Evolutionary conservation across 805 yeast genomes (phyloP).

Genomic region (Ogataea paradorogensis): DNA sequence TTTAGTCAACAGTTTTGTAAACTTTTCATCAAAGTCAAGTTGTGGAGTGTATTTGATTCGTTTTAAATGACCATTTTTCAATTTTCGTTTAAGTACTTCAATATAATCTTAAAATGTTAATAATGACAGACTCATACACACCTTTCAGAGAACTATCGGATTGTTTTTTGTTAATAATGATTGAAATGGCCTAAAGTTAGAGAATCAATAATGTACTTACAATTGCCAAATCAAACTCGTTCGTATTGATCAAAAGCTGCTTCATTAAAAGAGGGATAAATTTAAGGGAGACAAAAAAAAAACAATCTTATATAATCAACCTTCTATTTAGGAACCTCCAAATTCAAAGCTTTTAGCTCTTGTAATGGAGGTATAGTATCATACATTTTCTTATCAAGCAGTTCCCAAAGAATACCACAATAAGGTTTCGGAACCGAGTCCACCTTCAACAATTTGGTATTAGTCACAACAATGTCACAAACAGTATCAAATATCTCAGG

Average conservation of each 20-base stretch:
- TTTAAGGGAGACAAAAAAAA: slow-evolving; percentile 3
- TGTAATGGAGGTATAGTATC: slow-evolving; percentile 30
- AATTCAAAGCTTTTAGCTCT: slow-evolving; percentile 27
- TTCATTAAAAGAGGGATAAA: slow-evolving; percentile 3
- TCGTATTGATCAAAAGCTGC: neutral
- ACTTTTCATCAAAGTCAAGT: slow-evolving; percentile 8
- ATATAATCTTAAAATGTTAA: slow-evolving; percentile 4
- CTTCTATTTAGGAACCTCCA: slow-evolving; percentile 11
- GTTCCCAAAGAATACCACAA: slow-evolving; percentile 31
- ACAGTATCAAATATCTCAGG: slow-evolving; percentile 34
- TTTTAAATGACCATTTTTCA: neutral
- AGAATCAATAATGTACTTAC: slow-evolving; percentile 4
- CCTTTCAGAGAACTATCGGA: slow-evolving; percentile 7
- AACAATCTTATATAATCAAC: neutral
- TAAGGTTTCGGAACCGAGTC: slow-evolving; percentile 24
- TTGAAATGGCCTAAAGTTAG: slow-evolving; percentile 11
- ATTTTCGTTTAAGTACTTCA: neutral
- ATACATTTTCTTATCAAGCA: slow-evolving; percentile 26
- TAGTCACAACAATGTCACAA: slow-evolving; percentile 31
- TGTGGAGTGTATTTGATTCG: slow-evolving; percentile 3
- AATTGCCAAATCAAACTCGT: slow-evolving; percentile 14
- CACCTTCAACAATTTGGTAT: slow-evolving; percentile 20
- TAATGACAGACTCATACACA: neutral
- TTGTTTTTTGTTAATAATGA: slow-evolving; percentile 11
- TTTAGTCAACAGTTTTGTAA: slow-evolving; percentile 2